Base-by-base conservation (phyloP, 2,329 filamentous ascomycete species). In the Orbilia oligospora region DNA sequence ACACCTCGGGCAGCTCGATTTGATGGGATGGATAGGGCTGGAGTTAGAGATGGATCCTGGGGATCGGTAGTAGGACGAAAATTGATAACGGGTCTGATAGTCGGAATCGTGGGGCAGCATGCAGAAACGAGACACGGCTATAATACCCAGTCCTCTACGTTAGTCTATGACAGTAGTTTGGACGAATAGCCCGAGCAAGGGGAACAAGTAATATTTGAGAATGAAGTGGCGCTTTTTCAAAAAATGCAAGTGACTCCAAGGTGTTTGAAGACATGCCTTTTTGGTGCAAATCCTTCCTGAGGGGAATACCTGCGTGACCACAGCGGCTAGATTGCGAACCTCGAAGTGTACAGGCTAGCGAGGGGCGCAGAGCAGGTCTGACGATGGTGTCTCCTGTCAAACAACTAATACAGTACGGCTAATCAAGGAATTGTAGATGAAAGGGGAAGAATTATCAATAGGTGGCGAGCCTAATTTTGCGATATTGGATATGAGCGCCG, bases 191-290 rank as follows among this genome's bases (percentile, higher is more conserved):
- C 48, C 41, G 36, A 67, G 61, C 49, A 8, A 56, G 46, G 30
- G 63, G 33, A 65, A 30, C 38, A 33, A 30, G 69, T 36, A 44
- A 14, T 63, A 46, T 46, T 53, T 48, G 61, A 67, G 38, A 76
- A 27, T 55, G 53, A 56, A 44, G 64, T 69, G 61, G 63, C 63
- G 68, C 68, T 64, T 64, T 53, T 6, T 27, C 9, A n/a, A 20
- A 68, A 51, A 71, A 68, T 67, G 49, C 68, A 78, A 68, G 55
- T 48, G 38, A 63, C 46, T 58, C 44, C 67, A 67, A 55, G 67
- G 73, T 77, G 55, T 68, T 72, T 68, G 68, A 63, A 78, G 51
- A 72, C 68, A 78, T 78, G 68, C 75, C 68, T 72, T 64, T 71
- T 69, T 63, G 68, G 68, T 65, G 24, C 44, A 68, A 67, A 64